Base-by-base conservation (phyloP, 2,329 filamentous ascomycete species). In the Tolypocladium tropicale region DNA sequence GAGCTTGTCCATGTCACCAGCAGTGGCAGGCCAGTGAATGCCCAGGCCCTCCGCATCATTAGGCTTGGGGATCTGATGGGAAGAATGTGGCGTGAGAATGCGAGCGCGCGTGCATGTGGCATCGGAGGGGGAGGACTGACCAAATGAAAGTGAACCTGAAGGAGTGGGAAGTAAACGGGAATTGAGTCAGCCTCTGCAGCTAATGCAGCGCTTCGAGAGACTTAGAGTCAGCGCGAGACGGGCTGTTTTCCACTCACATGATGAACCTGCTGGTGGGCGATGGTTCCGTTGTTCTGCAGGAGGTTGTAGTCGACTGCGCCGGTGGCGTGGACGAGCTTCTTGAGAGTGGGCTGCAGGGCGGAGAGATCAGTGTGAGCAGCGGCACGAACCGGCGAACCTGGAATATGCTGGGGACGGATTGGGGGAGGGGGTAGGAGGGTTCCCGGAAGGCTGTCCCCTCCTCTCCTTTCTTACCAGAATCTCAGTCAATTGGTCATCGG, bases 281-380 rank as follows among this genome's bases (percentile, higher is more conserved):
- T 82, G 25, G 82, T 78, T 54, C 94, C 94, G 68, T 99, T 99
- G 76, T 99, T 99, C 76, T 99, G 94, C 58, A 99, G 77, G 52
- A 99, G 82, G 68, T 99, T 99, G 79, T 90, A 99, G 72, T 97
- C 82, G 53, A 78, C 76, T 4, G 88, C 85, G 39, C 89, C 89
- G 4, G 83, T 84, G 32, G 91, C 93, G 23, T 78, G 73, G 52
- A 88, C 91, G 52, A 99, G 83, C 72, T 89, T 93, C 81, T 96
- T 96, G 52, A 90, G 86, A 18, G 67, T 68, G 50, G 71, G 71
- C 71, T 74, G 49, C 33, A 25, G 16, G 23, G 23, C 21, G 41
- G 23, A 28, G 30, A 56, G 36, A 12, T 28, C 49, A 48, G 12
- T 49, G 43, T 54, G 30, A 52, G 52, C 18, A 41, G 21, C 18